Conservation (phyloP, 2,329 filamentous ascomycete species). For the Ascomycota sp. region DNA sequence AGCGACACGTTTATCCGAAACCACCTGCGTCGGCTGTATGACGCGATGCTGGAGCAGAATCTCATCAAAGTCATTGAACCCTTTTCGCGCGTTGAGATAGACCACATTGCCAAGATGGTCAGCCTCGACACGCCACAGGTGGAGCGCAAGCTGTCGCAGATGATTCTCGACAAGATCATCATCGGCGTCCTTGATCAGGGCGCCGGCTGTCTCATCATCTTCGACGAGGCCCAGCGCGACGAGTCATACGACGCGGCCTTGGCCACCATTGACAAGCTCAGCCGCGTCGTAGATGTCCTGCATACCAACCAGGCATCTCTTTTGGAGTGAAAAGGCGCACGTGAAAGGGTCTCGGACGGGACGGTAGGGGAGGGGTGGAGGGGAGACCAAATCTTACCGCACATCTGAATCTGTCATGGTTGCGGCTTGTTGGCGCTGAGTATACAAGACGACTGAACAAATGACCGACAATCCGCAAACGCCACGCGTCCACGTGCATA, state of each 20-base stretch:
- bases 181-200: conserved; percentile 93
- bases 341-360: not conserved
- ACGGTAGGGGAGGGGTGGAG: no score
- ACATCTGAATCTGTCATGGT: no score
- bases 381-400: no score
- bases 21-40: conserved; percentile 84
- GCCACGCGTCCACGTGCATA: no score
- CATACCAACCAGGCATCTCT: conserved; percentile 94
- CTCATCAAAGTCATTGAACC: conserved; percentile 99
- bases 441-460: no score
- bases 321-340: conserved; percentile 44
- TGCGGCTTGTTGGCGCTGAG: no score
- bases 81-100: conserved; percentile 89
- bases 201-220: conserved; percentile 91
- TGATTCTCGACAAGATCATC: conserved; percentile 98
- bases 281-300: conserved; percentile 87
- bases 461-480: no score
- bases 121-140: conserved; percentile 89
- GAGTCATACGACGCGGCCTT: conserved; percentile 85
- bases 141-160: conserved; percentile 93
- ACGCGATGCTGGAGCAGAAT: conserved; percentile 98
- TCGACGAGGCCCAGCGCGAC: conserved; percentile 82
- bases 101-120: conserved; percentile 93
- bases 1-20: conserved; percentile 91
- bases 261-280: conserved; percentile 87